Base-by-base conservation (phyloP, 2,329 filamentous ascomycete species). In the Anisogramma anomala region DNA sequence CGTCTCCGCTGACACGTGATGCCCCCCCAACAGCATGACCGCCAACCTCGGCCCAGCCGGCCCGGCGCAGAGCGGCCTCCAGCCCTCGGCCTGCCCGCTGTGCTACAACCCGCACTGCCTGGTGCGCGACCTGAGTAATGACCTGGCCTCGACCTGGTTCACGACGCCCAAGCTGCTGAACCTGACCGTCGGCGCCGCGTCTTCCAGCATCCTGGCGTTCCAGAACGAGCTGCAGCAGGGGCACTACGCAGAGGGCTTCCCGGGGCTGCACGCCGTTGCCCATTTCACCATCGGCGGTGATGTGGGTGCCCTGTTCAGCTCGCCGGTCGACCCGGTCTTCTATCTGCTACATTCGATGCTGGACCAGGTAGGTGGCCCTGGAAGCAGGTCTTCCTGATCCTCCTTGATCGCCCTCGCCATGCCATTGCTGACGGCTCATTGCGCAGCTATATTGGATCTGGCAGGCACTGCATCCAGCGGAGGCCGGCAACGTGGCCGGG, bases 331-430 rank as follows among this genome's bases (percentile, higher is more conserved):
- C 28, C 59, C 59, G 22, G 53, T 43, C 4, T 62, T 62, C 41
- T 62, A 54, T 39, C 40, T 61, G 0, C 58, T 59, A 23, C 58
- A 62, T 44, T 43, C 47, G 9, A 55, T 56, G 49, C 42, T 59
- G 3, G 50, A 52, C 46, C n/a, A 32, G 15, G 30, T 17, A 6
- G 5, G 27, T 30, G n/a, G n/a, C n/a, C n/a, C 5, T 15, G 14
- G 27, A 30, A 14, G 11, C 23, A 26, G n/a, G n/a, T n/a, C n/a
- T 23, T 23, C 9, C 22, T 23, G 5, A 6, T 9, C 22, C 9
- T 23, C 22, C 22, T 23, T 23, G 5, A 4, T 11, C 13, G 6
- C 11, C 4, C 5, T 30, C 13, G 27, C 27, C 27, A 6, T 6
- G 27, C 27, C 14, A 14, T 13, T 30, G 27, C 5, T n/a, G 5